A percentile compares a stretch with the other conserved stretches of the same genome.
phyloP scores from a whole-genome alignment of 2,329 filamentous ascomycete species.

The Trichophyton mentagrophytes region DNA sequence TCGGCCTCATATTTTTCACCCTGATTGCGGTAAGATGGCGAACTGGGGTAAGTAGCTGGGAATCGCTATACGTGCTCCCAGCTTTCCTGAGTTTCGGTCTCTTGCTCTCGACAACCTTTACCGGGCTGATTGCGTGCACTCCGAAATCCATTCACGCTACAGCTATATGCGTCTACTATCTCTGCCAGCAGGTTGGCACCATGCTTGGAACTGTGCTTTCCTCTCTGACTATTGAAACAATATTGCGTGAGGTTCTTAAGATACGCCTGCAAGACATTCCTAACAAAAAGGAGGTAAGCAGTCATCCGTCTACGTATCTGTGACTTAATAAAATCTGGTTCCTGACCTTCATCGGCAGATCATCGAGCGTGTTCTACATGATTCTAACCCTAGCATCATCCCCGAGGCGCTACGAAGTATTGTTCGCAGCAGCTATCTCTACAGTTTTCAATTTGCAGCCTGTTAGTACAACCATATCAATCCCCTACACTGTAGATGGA shows the following conservation, averaged over 20 bases:
- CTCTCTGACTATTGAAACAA: neutral
- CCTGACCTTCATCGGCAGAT: neutral
- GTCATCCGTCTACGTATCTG: neutral
- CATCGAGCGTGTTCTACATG: neutral
- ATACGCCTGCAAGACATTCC: neutral
- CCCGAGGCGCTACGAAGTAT: neutral
- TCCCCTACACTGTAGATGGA: neutral
- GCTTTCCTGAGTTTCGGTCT: neutral
- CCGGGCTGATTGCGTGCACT: neutral
- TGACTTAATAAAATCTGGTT: neutral
- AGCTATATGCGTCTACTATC: conserved; percentile 2
- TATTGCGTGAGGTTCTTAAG: neutral
- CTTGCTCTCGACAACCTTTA: neutral
- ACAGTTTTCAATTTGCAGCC: neutral
- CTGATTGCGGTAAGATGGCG: conserved; percentile 2
- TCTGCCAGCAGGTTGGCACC: conserved; percentile 2
- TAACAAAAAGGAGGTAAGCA: neutral
- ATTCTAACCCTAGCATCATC: neutral
- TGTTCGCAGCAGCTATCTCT: neutral
- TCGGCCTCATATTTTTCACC: neutral
- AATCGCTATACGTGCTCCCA: neutral
- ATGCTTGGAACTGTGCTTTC: conserved; percentile 2
- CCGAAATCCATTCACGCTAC: neutral
- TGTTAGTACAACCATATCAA: neutral
- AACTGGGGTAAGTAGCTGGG: neutral